A percentile compares a stretch with the other conserved stretches of the same genome.
Evolutionary conservation across 2,329 filamentous ascomycete genomes (phyloP).

Genomic region (Aspergillus unguis): DNA sequence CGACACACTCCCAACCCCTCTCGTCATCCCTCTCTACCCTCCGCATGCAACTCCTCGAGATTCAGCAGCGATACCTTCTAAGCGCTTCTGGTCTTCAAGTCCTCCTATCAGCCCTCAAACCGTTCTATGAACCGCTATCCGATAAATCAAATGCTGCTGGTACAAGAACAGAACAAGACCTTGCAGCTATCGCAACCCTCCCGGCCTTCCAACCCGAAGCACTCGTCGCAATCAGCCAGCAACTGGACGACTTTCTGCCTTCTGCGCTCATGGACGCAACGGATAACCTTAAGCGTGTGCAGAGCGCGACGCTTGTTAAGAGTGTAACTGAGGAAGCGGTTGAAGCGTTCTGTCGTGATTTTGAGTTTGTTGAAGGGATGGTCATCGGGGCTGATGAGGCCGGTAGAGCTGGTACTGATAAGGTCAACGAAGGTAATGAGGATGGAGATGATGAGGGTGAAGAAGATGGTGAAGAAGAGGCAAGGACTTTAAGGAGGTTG

Average conservation of each 20-base stretch:
- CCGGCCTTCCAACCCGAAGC: constrained; percentile 57
- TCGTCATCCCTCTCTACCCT: constrained; percentile 51
- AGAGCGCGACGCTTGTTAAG: constrained; percentile 68
- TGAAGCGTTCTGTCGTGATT: constrained; percentile 78
- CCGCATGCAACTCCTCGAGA: constrained; percentile 56
- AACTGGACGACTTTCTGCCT: constrained; percentile 84
- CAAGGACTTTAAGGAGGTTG: constrained; percentile 49
- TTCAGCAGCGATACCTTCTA: constrained; percentile 71
- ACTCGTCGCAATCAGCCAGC: constrained; percentile 67
- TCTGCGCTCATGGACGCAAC: constrained; percentile 90
- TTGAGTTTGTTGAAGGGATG: constrained; percentile 65
- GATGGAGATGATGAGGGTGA: constrained; percentile 27
- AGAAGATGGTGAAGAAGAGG: constrained; percentile 35
- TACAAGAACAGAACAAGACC: constrained; percentile 30
- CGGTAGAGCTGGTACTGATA: constrained; percentile 26
- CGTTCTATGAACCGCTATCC: constrained; percentile 26
- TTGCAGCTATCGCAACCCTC: constrained; percentile 55
- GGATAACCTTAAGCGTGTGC: constrained; percentile 71
- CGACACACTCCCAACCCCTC: constrained; percentile 54
- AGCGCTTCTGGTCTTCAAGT: constrained; percentile 68
- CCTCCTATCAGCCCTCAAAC: constrained; percentile 58
- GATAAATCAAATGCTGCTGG: constrained; percentile 17
- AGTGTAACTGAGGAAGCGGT: constrained; percentile 79
- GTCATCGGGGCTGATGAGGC: constrained; percentile 59
- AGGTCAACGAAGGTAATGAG: constrained; percentile 25